These are phyloP conservation scores for Mycocentrospora acerina DNA, from an alignment of 2,329 filamentous ascomycete species.

Conservation along the genomic window DNA sequence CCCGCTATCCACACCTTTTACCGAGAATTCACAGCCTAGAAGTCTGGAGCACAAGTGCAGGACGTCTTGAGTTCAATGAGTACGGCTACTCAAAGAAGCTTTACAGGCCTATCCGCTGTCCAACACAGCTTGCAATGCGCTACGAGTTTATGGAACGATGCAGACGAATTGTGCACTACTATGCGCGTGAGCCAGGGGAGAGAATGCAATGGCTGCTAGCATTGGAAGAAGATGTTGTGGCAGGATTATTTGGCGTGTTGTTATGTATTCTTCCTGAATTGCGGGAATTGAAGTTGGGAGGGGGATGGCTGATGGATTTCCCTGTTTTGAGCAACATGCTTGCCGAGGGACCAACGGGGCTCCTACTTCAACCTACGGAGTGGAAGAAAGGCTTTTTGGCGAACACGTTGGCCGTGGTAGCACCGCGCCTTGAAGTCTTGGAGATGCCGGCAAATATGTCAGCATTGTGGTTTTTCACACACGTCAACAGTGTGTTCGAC, in stretches of 20 bases:
- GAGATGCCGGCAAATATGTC: conserved; percentile 13
- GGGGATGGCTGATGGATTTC: conserved; percentile 18
- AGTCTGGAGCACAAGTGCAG: conserved; percentile 14
- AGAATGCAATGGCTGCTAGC: conserved; percentile 2
- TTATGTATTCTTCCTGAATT: conserved; percentile 12
- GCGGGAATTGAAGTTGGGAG: conserved; percentile 9
- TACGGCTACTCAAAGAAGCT: background rate
- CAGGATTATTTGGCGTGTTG: conserved; percentile 10
- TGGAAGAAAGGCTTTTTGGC: conserved; percentile 7
- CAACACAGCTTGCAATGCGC: background rate
- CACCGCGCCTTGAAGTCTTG: conserved; percentile 4
- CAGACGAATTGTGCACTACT: conserved; percentile 1
- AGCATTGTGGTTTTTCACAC: conserved; percentile 1
- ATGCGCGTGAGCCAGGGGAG: background rate
- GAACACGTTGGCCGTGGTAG: background rate
- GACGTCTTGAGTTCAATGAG: background rate
- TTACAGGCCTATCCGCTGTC: background rate
- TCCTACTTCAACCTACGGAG: background rate
- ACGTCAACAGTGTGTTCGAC: conserved; percentile 2
- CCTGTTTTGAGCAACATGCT: conserved; percentile 9
- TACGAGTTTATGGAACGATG: conserved; percentile 2
- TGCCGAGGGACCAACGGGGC: background rate
- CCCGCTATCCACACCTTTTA: conserved; percentile 3
- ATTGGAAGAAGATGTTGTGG: conserved; percentile 8
- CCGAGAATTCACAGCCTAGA: conserved; percentile 13